Evolutionary conservation across 306 rosid genomes (phyloP), one percentile per base, ranked within the genome.

Genomic region (Dicorynia guianensis): DNA sequence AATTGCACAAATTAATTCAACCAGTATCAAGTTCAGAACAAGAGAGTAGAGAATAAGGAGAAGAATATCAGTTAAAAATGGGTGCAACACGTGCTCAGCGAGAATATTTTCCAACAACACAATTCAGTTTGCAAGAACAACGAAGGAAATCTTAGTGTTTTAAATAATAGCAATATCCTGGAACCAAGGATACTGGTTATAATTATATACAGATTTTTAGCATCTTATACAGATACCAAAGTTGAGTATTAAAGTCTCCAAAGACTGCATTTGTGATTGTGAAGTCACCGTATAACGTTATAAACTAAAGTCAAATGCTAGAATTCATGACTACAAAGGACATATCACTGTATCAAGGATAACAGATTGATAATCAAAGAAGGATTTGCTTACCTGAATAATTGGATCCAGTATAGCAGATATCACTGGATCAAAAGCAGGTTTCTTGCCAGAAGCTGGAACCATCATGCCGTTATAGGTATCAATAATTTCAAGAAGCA

Each of bases 331-430:
- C 38, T 60, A 69, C 35, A 36, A 43, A 64, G 67, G 72, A 80
- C 11, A 48, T 65, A 18, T 54, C 35, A 30, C 62, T 58, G 46
- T 35, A 74, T 9, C 72, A 77, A 55, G 54, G 36, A 30, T 59
- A 33, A 11, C 77, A 75, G 59, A 69, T 63, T 60, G 52, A 71
- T 25, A 25, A 25, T 25, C 71, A 74, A 48, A 64, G 55, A 62
- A 36, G 40, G 40, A 30, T 35, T 44, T 18, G 76, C 74, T 38
- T 56, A 88, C 98, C 96, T 92, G 97, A 85, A 95, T 85, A 57
- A 95, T 92, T 81, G 98, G 98, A 79, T 95, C 96, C 74, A 95
- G 88, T 71, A 87, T 69, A 38, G 98, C 96, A 87, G 97, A 89
- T 85, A 95, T 81, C 56, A 95, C 98, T 20, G 91, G 93, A 82